phyloP scores from a whole-genome alignment of 2,329 filamentous ascomycete genomes.

The Aspergillus terreus region DNA sequence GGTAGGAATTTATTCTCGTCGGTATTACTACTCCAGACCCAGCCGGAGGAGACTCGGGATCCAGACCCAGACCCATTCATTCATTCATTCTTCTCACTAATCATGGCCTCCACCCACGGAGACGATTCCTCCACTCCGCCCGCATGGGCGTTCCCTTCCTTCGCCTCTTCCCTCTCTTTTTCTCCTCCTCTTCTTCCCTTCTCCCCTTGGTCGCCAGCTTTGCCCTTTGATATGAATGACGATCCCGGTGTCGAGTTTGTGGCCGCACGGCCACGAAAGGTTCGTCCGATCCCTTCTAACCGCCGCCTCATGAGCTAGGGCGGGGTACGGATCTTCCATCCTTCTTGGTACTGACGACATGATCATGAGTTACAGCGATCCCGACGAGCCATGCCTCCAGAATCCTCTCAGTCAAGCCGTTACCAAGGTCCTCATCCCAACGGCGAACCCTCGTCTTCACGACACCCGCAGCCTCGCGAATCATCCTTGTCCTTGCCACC shows the following conservation, averaged over 20 bases:
- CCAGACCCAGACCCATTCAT: constrained; percentile 11
- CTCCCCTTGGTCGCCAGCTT: not conserved
- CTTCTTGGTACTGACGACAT: constrained; percentile 22
- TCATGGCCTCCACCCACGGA: constrained; percentile 5
- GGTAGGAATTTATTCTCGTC: too few relatives aligned
- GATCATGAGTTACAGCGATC: constrained; percentile 14
- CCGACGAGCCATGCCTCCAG: constrained; percentile 30
- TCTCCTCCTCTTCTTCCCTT: not conserved
- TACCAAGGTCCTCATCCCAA: constrained; percentile 21
- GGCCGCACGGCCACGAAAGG: constrained; percentile 37
- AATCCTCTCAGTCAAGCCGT: constrained; percentile 23
- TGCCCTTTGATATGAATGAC: constrained; percentile 29
- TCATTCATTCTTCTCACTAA: constrained; percentile 10
- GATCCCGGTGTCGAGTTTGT: constrained; percentile 35
- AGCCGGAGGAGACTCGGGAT: not conserved
- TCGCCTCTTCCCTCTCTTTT: constrained; percentile 1
- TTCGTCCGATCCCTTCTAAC: constrained; percentile 18
- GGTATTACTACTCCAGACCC: not conserved
- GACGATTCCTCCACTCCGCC: constrained; percentile 1
- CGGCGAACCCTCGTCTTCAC: constrained; percentile 22
- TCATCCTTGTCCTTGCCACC: constrained; percentile 26
- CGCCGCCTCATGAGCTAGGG: constrained; percentile 3
- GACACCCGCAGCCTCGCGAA: constrained; percentile 3
- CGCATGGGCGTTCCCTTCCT: constrained; percentile 5
- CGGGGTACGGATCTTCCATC: not conserved